phyloP scores from a whole-genome alignment of 345 rosid species.

The Gossypium sturtianum region DNA sequence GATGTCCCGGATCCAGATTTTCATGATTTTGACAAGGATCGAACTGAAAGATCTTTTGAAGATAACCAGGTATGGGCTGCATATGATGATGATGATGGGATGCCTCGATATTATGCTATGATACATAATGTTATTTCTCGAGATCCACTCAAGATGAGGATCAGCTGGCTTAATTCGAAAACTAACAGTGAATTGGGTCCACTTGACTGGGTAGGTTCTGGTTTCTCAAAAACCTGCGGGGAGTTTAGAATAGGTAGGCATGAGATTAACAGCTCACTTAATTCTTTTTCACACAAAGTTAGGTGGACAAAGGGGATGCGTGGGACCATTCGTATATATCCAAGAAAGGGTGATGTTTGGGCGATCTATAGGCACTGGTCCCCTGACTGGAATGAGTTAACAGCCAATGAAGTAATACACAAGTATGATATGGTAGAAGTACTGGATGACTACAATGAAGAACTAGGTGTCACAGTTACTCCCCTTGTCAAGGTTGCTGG shows the following conservation, averaged over 20 bases:
- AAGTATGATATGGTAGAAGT: constrained; percentile 66
- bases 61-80: constrained; percentile 68
- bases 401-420: constrained; percentile 36
- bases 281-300: constrained; percentile 63
- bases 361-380: constrained; percentile 69
- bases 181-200: constrained; percentile 41
- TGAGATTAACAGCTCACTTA: constrained; percentile 35
- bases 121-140: constrained; percentile 46
- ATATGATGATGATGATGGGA: constrained; percentile 47
- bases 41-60: constrained; percentile 47
- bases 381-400: constrained; percentile 50
- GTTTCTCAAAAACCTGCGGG: constrained; percentile 59
- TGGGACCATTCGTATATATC: constrained; percentile 46
- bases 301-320: constrained; percentile 33
- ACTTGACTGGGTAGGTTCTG: constrained; percentile 62
- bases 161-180: constrained; percentile 52
- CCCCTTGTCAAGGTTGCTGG: constrained; percentile 65
- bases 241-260: constrained; percentile 44
- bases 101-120: constrained; percentile 69
- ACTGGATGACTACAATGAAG: constrained; percentile 58
- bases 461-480: constrained; percentile 44
- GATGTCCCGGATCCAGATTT: constrained; percentile 63
- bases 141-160: constrained; percentile 51
- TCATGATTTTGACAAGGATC: constrained; percentile 58
- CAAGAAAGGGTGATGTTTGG: constrained; percentile 64